Conservation (phyloP, 1,139 yeast genomes). For the Pneumocystis carinii region DNA sequence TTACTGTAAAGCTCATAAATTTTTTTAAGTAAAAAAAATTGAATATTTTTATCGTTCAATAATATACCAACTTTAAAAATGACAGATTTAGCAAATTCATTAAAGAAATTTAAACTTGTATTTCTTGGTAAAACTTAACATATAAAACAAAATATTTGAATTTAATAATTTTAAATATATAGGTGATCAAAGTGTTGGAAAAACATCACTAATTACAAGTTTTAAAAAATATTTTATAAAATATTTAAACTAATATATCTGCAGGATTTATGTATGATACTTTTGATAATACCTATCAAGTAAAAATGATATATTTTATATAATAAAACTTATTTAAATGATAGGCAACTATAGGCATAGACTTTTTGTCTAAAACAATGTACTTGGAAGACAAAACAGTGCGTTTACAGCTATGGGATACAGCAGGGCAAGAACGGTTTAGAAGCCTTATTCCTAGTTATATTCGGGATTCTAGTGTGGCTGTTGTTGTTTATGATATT, state of each 20-base stretch:
- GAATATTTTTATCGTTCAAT: not conserved
- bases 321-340: slow-evolving; percentile 14
- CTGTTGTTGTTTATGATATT: slow-evolving; percentile 87
- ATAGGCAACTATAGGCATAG: slow-evolving; percentile 90
- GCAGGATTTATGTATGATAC: slow-evolving; percentile 64
- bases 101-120: slow-evolving; percentile 58
- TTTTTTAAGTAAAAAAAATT: not conserved
- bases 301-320: slow-evolving; percentile 8
- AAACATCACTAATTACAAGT: slow-evolving; percentile 84
- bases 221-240: slow-evolving; percentile 27
- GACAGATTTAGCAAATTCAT: not conserved
- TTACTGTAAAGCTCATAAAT: not conserved
- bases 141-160: slow-evolving; percentile 39
- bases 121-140: slow-evolving; percentile 67
- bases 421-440: slow-evolving; percentile 97
- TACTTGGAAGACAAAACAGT: slow-evolving; percentile 62
- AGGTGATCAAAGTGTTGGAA: slow-evolving; percentile 43
- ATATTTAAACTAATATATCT: not conserved
- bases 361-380: slow-evolving; percentile 79
- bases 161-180: slow-evolving; percentile 17
- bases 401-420: slow-evolving; percentile 79
- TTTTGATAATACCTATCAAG: slow-evolving; percentile 83
- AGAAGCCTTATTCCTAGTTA: slow-evolving; percentile 87
- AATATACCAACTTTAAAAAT: not conserved
- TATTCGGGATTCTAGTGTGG: slow-evolving; percentile 92